These are phyloP conservation scores for Pyronema domesticum DNA, from an alignment of 495 filamentous ascomycete species.

Conservation along the genomic window DNA sequence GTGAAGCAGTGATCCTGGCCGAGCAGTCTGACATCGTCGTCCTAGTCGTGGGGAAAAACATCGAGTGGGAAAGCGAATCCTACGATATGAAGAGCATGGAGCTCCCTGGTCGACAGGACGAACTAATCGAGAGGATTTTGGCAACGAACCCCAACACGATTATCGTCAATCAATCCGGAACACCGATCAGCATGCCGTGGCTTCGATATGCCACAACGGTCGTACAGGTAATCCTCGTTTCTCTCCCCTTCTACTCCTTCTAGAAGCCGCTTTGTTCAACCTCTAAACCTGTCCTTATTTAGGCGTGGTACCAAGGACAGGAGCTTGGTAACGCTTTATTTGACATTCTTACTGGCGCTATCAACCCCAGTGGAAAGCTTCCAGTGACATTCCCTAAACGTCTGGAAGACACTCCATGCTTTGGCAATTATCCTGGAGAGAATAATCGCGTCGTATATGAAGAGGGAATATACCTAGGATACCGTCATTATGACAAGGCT, in stretches of 20 bases:
- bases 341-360: constrained; percentile 49
- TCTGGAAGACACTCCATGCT: constrained; percentile 57
- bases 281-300: neutral
- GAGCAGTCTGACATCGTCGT: constrained; percentile 48
- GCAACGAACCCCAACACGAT: constrained; percentile 43
- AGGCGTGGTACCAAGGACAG: constrained; percentile 51
- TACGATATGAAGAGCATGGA: constrained; percentile 51
- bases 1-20: constrained; percentile 44
- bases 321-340: constrained; percentile 50
- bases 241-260: neutral
- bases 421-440: constrained; percentile 50
- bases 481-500: constrained; percentile 54
- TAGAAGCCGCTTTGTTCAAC: neutral
- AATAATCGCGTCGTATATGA: constrained; percentile 54
- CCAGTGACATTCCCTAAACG: constrained; percentile 48
- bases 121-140: constrained; percentile 39
- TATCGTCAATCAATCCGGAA: constrained; percentile 53
- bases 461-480: constrained; percentile 61
- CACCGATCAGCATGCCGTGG: constrained; percentile 60
- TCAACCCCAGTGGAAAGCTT: constrained; percentile 49
- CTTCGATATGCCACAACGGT: constrained; percentile 34
- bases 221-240: constrained; percentile 19
- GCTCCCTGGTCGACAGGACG: constrained; percentile 40
- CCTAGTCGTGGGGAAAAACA: constrained; percentile 49
- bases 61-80: constrained; percentile 59